These are phyloP conservation scores for Xylaria longipes DNA, from an alignment of 495 filamentous ascomycete genomes.

Conservation along the genomic window DNA sequence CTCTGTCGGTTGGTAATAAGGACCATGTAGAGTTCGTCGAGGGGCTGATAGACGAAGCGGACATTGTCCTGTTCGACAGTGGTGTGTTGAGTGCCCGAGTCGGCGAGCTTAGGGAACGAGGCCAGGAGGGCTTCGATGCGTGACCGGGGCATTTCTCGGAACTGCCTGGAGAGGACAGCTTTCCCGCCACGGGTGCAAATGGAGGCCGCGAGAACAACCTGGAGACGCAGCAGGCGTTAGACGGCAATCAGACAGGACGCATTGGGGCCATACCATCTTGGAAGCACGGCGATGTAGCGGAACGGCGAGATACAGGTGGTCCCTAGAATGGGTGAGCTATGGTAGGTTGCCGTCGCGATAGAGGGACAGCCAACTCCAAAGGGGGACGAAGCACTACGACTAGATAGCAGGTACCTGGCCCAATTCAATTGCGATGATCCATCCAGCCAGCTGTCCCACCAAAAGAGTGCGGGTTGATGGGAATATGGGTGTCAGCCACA, in stretches of 20 bases:
- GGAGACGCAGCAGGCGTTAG: conserved; percentile 31
- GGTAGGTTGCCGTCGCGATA: conserved; percentile 29
- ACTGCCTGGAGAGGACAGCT: conserved; percentile 94
- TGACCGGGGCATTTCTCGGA: conserved; percentile 93
- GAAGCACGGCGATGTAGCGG: background rate
- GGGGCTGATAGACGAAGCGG: conserved; percentile 97
- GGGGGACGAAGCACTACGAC: background rate
- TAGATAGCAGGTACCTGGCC: background rate
- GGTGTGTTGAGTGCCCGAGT: conserved; percentile 93
- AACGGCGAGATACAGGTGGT: conserved; percentile 5
- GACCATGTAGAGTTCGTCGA: conserved; percentile 99
- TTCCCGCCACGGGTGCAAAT: conserved; percentile 99
- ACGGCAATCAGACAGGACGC: conserved; percentile 13
- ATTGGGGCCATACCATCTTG: conserved; percentile 34
- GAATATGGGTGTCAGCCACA: conserved; percentile 3
- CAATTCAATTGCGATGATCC: background rate
- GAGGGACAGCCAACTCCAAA: background rate
- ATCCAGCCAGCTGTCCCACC: conserved; percentile 23
- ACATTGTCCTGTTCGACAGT: conserved; percentile 99
- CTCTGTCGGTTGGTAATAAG: conserved; percentile 99
- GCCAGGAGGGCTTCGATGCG: conserved; percentile 95
- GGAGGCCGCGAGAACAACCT: conserved; percentile 98
- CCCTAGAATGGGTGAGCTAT: conserved; percentile 24
- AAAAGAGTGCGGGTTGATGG: conserved; percentile 1
- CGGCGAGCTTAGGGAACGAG: conserved; percentile 95